Evolutionary conservation across 78 protist genomes (phyloP).

Genomic region (Polysphondylium violaceum): DNA sequence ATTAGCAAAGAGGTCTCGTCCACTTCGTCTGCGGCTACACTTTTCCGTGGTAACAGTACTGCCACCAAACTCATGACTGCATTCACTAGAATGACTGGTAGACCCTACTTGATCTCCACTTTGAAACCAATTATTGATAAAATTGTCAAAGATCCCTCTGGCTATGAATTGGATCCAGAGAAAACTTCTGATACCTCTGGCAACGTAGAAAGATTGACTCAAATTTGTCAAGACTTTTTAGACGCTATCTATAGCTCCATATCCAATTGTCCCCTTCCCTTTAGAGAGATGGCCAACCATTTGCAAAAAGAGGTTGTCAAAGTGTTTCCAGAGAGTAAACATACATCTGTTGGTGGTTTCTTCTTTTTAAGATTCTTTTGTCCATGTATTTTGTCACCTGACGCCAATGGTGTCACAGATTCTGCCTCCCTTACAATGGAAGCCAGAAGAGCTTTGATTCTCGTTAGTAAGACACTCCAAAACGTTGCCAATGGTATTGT

Average conservation of each 20-base stretch:
- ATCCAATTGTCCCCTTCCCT: slow-evolving; percentile 52
- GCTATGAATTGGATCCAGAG: slow-evolving; percentile 75
- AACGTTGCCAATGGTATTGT: slow-evolving; percentile 78
- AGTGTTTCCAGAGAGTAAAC: slow-evolving; percentile 72
- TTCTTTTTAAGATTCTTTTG: slow-evolving; percentile 78
- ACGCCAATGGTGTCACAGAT: slow-evolving; percentile 54
- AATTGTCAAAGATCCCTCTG: slow-evolving; percentile 38
- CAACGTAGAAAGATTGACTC: slow-evolving; percentile 42
- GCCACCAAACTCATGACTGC: slow-evolving; percentile 76
- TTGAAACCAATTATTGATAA: slow-evolving; percentile 64
- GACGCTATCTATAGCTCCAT: slow-evolving; percentile 37
- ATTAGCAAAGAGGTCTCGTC: slow-evolving; percentile 52
- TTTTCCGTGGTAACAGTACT: slow-evolving; percentile 66
- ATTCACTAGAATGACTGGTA: slow-evolving; percentile 78
- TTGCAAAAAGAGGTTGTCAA: slow-evolving; percentile 72
- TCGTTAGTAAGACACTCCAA: slow-evolving; percentile 71
- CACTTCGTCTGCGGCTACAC: slow-evolving; percentile 44
- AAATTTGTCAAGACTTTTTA: slow-evolving; percentile 70
- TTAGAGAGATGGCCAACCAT: slow-evolving; percentile 80
- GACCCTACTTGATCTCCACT: slow-evolving; percentile 50
- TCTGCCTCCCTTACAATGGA: slow-evolving; percentile 46
- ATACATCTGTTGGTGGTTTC: slow-evolving; percentile 84
- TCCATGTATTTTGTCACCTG: slow-evolving; percentile 77
- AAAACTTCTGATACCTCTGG: slow-evolving; percentile 48
- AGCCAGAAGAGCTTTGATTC: slow-evolving; percentile 56